Evolutionary conservation across 495 filamentous ascomycete species (phyloP).

Genomic region (Penicillium silybi): DNA sequence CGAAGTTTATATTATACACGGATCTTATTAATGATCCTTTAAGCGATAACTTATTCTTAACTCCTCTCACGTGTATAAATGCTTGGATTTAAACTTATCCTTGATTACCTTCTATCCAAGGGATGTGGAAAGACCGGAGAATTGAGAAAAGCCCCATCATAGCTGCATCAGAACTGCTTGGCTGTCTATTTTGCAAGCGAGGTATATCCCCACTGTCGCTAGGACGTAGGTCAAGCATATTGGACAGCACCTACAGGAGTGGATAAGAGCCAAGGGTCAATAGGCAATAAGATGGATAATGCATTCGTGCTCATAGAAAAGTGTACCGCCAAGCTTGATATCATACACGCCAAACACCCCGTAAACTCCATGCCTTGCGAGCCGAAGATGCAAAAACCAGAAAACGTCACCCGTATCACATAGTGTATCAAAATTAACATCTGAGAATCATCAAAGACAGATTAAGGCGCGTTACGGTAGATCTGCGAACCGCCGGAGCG

Average conservation of each 20-base stretch:
- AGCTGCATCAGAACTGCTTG: not conserved
- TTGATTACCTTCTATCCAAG: not conserved
- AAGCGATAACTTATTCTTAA: too few species aligned
- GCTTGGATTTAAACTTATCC: too few species aligned
- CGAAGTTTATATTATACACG: too few species aligned
- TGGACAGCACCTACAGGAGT: not conserved
- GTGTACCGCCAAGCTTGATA: conserved; percentile 8
- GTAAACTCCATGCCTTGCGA: conserved; percentile 16
- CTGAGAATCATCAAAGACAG: conserved; percentile 18
- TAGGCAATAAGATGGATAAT: conserved; percentile 1
- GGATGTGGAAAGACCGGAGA: not conserved
- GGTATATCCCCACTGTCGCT: not conserved
- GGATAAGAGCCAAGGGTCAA: not conserved
- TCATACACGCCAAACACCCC: conserved; percentile 21
- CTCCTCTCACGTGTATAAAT: too few species aligned
- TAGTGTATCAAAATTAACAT: conserved; percentile 19
- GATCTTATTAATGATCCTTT: too few species aligned
- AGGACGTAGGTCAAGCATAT: not conserved
- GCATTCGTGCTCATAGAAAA: conserved; percentile 6
- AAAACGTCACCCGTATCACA: conserved; percentile 21
- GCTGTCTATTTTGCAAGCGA: not conserved
- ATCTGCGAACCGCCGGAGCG: conserved; percentile 85
- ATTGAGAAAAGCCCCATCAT: not conserved
- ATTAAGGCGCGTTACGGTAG: conserved; percentile 67
- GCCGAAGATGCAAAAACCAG: conserved; percentile 18